Base-by-base conservation (phyloP, 371 early-diverging fungal species). In the Massospora cicadina region DNA sequence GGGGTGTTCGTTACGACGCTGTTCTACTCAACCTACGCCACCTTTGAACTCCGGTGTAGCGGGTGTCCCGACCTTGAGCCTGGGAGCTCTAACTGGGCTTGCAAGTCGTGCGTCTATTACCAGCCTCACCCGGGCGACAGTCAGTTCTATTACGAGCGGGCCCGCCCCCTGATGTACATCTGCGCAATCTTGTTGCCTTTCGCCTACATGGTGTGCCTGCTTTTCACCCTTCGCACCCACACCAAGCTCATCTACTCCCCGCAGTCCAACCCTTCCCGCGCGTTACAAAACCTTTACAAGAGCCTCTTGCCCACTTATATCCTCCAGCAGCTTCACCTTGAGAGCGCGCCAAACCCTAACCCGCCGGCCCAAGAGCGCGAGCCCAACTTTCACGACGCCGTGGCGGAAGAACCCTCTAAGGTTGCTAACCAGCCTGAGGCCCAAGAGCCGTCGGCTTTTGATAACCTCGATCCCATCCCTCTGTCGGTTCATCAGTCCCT, bases 221-320 rank as follows among this genome's bases (percentile, higher is more conserved):
- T 87, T 78, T 97, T 95, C 66, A 90, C 93, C 63, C 82, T 97
- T 55, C 79, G 84, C 62, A 97, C 97, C 0, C 97, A 97, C 67
- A 86, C 87, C 80, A 88, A 69, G 72, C 75, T 28, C 69, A 74
- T 29, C 60, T 69, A 70, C 59, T 63, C 71, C 26, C 68, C 66
- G 53, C 58, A 71, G 53, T 62, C 71, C 1, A 62, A 69, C 43
- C 71, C 33, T 29, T 67, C 67, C 31, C 74, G 71, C 27, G 69
- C 71, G 54, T 66, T 72, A 25, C 71, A 72, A 53, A 71, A 30
- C 27, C 21, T 63, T 2, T 63, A 63, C 63, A 63, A 63, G 21
- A 63, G 74, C 55, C 26, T 75, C 55, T 63, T 74, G 7, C 71
- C 70, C 23, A 69, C 69, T 57, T 65, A 70, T 61, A 33, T 54